Evolutionary conservation across 2,329 filamentous ascomycete species (phyloP).

Genomic region (Talaromyces sp.): DNA sequence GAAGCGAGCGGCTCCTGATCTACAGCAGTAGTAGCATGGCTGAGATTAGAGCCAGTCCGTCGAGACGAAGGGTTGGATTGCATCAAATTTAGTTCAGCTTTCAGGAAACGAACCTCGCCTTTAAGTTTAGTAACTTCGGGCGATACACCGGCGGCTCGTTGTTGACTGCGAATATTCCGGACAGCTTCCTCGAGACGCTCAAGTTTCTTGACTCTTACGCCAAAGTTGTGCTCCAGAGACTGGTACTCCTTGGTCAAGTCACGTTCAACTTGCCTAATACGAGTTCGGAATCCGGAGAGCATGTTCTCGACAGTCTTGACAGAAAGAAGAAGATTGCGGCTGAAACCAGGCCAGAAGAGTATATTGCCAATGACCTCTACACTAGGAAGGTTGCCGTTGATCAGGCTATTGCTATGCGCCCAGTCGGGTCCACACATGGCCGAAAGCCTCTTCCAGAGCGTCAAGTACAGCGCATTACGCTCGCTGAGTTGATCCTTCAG

Average conservation of each 20-base stretch:
- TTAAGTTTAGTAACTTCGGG: slow-evolving; percentile 59
- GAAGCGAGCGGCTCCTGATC: slow-evolving; percentile 7
- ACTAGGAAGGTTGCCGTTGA: slow-evolving; percentile 82
- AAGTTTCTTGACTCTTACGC: slow-evolving; percentile 75
- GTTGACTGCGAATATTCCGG: slow-evolving; percentile 53
- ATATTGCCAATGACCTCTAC: slow-evolving; percentile 83
- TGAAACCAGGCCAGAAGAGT: slow-evolving; percentile 73
- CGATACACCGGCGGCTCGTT: slow-evolving; percentile 34
- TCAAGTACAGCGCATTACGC: slow-evolving; percentile 80
- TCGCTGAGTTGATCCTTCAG: slow-evolving; percentile 85
- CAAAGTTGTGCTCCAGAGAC: slow-evolving; percentile 74
- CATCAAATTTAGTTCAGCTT: slow-evolving; percentile 65
- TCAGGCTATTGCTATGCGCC: slow-evolving; percentile 82
- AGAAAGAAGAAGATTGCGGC: slow-evolving; percentile 80
- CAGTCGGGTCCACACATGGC: slow-evolving; percentile 86
- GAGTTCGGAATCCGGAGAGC: slow-evolving; percentile 71
- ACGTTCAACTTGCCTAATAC: slow-evolving; percentile 81
- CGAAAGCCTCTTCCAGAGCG: slow-evolving; percentile 86
- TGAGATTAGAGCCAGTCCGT: slow-evolving; percentile 31
- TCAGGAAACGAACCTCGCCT: slow-evolving; percentile 58
- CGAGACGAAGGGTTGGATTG: slow-evolving; percentile 60
- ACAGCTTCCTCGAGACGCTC: slow-evolving; percentile 81
- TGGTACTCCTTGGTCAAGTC: slow-evolving; percentile 92
- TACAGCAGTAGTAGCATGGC: slow-evolving; percentile 21
- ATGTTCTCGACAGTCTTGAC: slow-evolving; percentile 83